phyloP scores from a whole-genome alignment of 768 basidiomycete species.

The Lactarius vividus region DNA sequence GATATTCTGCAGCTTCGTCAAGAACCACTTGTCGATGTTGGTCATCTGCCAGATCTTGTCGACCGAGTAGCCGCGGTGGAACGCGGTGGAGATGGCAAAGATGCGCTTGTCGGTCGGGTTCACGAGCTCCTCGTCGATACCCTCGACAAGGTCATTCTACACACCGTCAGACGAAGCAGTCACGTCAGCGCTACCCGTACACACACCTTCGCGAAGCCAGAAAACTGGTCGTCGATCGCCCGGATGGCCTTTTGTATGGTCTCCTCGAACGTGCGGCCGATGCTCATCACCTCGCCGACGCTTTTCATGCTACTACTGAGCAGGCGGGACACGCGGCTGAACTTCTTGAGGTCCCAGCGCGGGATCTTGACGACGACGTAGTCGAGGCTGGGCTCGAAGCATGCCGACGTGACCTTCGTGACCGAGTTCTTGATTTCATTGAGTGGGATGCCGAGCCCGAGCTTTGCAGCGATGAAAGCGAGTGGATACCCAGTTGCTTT shows the following conservation, averaged over 20 bases:
- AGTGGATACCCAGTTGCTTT: constrained; percentile 98
- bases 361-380: constrained; percentile 99
- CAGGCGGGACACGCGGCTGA: constrained; percentile 85
- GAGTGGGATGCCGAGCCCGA: constrained; percentile 94
- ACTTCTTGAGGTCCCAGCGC: constrained; percentile 99
- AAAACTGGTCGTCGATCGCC: constrained; percentile 92
- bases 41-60: constrained; percentile 98
- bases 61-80: constrained; percentile 89
- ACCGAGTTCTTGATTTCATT: constrained; percentile 98
- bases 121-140: constrained; percentile 88
- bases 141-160: constrained; percentile 82
- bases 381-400: constrained; percentile 97
- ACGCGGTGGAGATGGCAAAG: constrained; percentile 93
- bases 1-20: constrained; percentile 83
- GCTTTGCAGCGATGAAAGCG: constrained; percentile 97
- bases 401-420: constrained; percentile 93
- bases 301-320: constrained; percentile 98
- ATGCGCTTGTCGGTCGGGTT: constrained; percentile 98
- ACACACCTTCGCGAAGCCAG: constrained; percentile 86
- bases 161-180: constrained; percentile 1
- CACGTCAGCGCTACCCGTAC: constrained; percentile 28
- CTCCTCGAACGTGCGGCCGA: constrained; percentile 97
- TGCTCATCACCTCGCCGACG: constrained; percentile 99
- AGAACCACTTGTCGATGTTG: constrained; percentile 98
- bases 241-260: constrained; percentile 98